Evolutionary conservation across 2,329 filamentous ascomycete genomes (phyloP), one percentile per base, ranked within the genome.

Genomic region (Cladobotryum protrusum): DNA sequence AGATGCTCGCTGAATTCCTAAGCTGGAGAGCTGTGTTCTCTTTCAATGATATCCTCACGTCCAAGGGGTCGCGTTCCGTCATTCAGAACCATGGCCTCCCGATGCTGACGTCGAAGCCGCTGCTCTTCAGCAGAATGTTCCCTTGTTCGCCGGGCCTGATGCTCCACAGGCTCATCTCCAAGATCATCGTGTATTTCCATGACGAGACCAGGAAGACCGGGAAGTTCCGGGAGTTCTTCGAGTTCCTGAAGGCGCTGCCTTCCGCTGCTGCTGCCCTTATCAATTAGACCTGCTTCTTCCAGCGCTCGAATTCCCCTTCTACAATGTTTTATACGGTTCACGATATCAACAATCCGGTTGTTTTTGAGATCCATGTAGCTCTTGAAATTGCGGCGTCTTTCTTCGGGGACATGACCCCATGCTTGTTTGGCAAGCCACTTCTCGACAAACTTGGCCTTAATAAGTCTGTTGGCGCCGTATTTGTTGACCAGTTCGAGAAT

Each of bases 71-170:
- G 77, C 18, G 81, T 88, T n/a, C 88, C 87, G 61, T 95, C 89
- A 60, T 90, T 92, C 50, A 96, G 73, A 17, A 96, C 90, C 80
- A 96, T 91, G 4, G 89, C 90, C 70, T 96, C 89, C 57, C 90
- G 78, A 61, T 92, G 79, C 45, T 88, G 78, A 56, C 90, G 78
- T 52, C 89, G 75, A 53, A 91, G 73, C 47, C 85, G 79, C 60
- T 87, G 83, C 64, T 92, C 87, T 62, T 83, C 83, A 6, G 69
- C 73, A 52, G 74, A 82, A 63, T 81, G 78, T 50, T 81, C 78
- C 52, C 74, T 59, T 2, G 65, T 62, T 34, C 69, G 59, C 32
- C 65, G 59, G 5, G 58, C 51, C 18, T 63, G 64, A 35, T 55
- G 57, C 29, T 65, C 66, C 3, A 54, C 48, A 8, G 55, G 44